phyloP scores from a whole-genome alignment of 2,329 filamentous ascomycete species.

The Microcyclospora pomicola region DNA sequence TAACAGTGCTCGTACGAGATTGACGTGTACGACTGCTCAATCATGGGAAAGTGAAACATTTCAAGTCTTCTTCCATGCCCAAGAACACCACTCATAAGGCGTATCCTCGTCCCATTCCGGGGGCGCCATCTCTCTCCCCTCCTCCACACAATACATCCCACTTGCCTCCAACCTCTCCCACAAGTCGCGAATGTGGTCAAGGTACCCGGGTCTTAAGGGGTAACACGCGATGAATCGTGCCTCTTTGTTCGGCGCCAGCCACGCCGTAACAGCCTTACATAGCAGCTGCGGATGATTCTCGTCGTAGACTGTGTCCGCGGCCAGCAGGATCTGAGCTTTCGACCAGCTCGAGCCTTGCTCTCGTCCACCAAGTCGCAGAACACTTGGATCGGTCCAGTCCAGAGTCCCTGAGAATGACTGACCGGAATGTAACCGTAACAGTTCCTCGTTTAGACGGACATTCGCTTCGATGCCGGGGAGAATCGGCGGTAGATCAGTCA shows the following conservation, averaged over 20 bases:
- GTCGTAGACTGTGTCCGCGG: constrained; percentile 30
- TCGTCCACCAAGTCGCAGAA: constrained; percentile 9
- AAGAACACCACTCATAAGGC: constrained; percentile 26
- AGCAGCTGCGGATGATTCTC: constrained; percentile 29
- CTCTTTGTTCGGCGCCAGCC: constrained; percentile 19
- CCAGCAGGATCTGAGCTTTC: constrained; percentile 26
- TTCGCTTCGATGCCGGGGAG: constrained; percentile 22
- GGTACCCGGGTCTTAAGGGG: constrained; percentile 27
- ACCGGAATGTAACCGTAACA: constrained; percentile 5
- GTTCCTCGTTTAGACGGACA: constrained; percentile 18
- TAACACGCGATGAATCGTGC: constrained; percentile 27
- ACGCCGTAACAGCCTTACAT: constrained; percentile 21
- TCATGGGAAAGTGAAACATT: too few relatives aligned
- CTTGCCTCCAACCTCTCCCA: constrained; percentile 26
- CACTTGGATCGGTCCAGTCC: constrained; percentile 25
- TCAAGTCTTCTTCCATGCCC: constrained; percentile 21
- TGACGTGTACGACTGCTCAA: too few relatives aligned
- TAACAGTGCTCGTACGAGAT: too few relatives aligned
- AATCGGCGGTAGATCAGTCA: constrained; percentile 24
- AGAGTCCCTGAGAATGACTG: constrained; percentile 18
- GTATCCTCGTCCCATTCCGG: constrained; percentile 24
- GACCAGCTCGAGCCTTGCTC: background rate
- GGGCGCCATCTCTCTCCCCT: constrained; percentile 20
- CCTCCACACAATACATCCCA: constrained; percentile 24
- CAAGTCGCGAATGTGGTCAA: constrained; percentile 30